phyloP scores from a whole-genome alignment of 179 eudicot genomes.

The Gypsophila paniculata region DNA sequence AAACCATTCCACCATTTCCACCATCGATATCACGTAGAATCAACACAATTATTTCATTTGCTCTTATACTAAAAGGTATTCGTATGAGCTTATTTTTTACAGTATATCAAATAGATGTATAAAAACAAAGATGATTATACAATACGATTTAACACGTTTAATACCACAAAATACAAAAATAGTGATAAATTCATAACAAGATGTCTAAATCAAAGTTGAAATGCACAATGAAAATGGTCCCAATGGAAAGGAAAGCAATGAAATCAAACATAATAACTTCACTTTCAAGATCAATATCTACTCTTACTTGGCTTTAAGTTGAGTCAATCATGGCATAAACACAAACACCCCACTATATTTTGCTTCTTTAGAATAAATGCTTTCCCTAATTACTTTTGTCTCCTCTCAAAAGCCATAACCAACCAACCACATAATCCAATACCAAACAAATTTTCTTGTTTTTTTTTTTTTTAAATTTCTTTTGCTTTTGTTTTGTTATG shows the following conservation, averaged over 20 bases:
- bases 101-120: no score
- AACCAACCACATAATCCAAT: slow-evolving; percentile 27
- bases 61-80: no score
- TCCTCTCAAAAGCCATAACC: slow-evolving; percentile 23
- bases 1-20: no score
- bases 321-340: slow-evolving; percentile 23
- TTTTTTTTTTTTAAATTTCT: slow-evolving; percentile 6
- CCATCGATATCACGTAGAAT: no score
- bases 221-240: background rate
- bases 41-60: no score
- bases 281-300: slow-evolving; percentile 30
- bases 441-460: slow-evolving; percentile 20
- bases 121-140: no score
- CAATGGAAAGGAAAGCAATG: slow-evolving; percentile 3
- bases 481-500: slow-evolving; percentile 9
- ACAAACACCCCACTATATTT: slow-evolving; percentile 24
- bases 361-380: slow-evolving; percentile 35
- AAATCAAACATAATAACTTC: slow-evolving; percentile 22
- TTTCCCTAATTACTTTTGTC: slow-evolving; percentile 20
- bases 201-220: slow-evolving; percentile 1
- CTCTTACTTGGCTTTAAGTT: slow-evolving; percentile 21
- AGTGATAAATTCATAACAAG: background rate
- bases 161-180: no score
- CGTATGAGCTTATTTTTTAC: no score
- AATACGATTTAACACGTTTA: no score